Evolutionary conservation across 2,329 filamentous ascomycete species (phyloP).

Genomic region (Pyrenochaeta sp.): DNA sequence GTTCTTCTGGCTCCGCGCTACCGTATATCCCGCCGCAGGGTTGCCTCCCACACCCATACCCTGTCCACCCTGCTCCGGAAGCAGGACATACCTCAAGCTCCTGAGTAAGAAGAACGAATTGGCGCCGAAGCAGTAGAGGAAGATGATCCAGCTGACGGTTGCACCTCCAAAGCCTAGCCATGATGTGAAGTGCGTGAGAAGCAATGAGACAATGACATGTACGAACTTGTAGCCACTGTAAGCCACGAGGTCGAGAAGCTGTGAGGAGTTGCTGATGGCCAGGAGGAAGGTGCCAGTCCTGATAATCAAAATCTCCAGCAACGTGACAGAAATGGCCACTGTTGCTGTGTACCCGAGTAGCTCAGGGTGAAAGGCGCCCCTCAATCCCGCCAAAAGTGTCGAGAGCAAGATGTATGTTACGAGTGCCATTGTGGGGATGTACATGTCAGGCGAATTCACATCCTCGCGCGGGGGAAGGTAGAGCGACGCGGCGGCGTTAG

Average conservation of each 20-base stretch:
- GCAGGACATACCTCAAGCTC: conserved; percentile 92
- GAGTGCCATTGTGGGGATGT: conserved; percentile 96
- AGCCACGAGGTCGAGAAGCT: conserved; percentile 90
- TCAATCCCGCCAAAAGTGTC: conserved; percentile 86
- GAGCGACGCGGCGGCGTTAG: conserved; percentile 19
- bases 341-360: conserved; percentile 89
- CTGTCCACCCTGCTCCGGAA: conserved; percentile 69
- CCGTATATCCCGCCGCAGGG: conserved; percentile 67
- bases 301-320: conserved; percentile 87
- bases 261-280: conserved; percentile 91
- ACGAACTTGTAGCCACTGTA: conserved; percentile 99
- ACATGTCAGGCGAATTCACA: conserved; percentile 98
- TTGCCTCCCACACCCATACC: conserved; percentile 38
- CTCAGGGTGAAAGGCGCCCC: conserved; percentile 93
- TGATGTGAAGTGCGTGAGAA: conserved; percentile 68
- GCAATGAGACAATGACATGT: conserved; percentile 89
- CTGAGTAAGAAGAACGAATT: conserved; percentile 96
- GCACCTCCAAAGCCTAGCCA: conserved; percentile 83
- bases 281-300: conserved; percentile 94
- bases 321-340: conserved; percentile 80
- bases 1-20: conserved; percentile 75
- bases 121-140: conserved; percentile 89
- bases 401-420: conserved; percentile 97
- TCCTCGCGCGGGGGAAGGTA: conserved; percentile 95
- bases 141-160: conserved; percentile 88